phyloP scores from a whole-genome alignment of 1,139 yeast species.

The Lodderomyces orthopsilosis region DNA sequence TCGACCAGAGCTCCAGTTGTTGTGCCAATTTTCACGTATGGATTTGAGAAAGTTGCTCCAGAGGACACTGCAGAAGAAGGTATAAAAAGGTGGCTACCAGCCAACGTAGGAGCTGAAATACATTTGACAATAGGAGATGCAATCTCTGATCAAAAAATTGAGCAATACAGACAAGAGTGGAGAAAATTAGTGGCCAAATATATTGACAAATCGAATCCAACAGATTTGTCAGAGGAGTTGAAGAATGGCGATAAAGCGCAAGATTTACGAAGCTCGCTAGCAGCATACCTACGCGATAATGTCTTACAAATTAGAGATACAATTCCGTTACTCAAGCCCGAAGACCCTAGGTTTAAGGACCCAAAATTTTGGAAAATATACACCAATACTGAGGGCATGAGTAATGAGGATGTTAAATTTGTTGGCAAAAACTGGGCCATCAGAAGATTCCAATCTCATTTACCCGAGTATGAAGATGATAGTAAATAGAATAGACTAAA shows the following conservation, averaged over 20 bases:
- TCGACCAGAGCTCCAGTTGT: conserved; percentile 80
- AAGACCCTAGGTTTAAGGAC: conserved; percentile 58
- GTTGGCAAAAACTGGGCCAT: conserved; percentile 82
- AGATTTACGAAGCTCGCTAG: conserved; percentile 63
- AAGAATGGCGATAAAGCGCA: conserved; percentile 63
- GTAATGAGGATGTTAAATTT: conserved; percentile 66
- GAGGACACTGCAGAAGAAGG: conserved; percentile 62
- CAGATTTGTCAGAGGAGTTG: conserved; percentile 60
- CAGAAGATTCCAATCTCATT: conserved; percentile 59
- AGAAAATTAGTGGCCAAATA: conserved; percentile 53
- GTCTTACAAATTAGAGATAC: conserved; percentile 58
- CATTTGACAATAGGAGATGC: conserved; percentile 73
- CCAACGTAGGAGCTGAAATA: conserved; percentile 65
- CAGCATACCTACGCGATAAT: conserved; percentile 62
- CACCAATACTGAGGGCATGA: conserved; percentile 61
- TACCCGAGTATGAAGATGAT: conserved; percentile 36
- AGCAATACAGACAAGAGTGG: conserved; percentile 67
- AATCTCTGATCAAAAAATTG: conserved; percentile 60
- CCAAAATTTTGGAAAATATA: conserved; percentile 72
- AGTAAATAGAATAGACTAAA: not conserved
- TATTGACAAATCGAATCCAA: conserved; percentile 47
- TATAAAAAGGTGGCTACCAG: conserved; percentile 57
- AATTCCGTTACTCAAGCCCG: conserved; percentile 51
- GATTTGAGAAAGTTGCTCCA: conserved; percentile 85
- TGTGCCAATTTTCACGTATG: conserved; percentile 84